A percentile compares a stretch with the other conserved stretches of the same genome.
Conservation (phyloP, 129 eudicot genomes). For the Lonicera japonica region DNA sequence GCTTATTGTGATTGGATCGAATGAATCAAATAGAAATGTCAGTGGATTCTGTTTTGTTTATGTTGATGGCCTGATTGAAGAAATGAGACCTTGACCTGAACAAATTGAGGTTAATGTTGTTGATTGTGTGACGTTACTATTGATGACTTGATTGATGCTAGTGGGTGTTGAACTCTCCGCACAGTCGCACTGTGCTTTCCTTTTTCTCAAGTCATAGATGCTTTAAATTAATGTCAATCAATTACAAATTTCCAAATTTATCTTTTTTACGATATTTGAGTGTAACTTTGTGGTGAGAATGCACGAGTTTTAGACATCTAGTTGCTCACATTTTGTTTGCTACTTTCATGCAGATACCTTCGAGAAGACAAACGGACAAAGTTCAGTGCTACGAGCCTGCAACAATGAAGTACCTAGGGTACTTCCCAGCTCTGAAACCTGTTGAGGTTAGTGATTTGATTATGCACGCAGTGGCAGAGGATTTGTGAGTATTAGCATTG, state of each 20-base stretch:
- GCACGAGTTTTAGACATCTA: constrained; percentile 7
- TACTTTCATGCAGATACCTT: constrained; percentile 61
- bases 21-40: not conserved
- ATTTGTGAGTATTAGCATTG: not conserved
- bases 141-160: not conserved
- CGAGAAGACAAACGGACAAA: constrained; percentile 87
- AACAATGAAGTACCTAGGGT: constrained; percentile 94
- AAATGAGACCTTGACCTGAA: no score
- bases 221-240: not conserved
- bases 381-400: constrained; percentile 96
- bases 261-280: not conserved
- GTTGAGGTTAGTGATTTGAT: constrained; percentile 58
- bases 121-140: no score
- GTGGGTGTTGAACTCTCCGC: no score
- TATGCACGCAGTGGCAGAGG: not conserved
- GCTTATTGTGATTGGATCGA: constrained; percentile 2
- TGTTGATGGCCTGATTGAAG: no score
- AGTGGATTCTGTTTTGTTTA: no score
- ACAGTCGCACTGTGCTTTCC: not conserved
- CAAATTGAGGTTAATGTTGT: no score
- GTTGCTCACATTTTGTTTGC: constrained; percentile 12
- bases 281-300: not conserved
- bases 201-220: not conserved
- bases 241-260: not conserved
- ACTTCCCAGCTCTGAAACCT: constrained; percentile 70